Evolutionary conservation across 1,284 basidiomycete genomes (phyloP).

Genomic region (Ceratobasidium sp.): DNA sequence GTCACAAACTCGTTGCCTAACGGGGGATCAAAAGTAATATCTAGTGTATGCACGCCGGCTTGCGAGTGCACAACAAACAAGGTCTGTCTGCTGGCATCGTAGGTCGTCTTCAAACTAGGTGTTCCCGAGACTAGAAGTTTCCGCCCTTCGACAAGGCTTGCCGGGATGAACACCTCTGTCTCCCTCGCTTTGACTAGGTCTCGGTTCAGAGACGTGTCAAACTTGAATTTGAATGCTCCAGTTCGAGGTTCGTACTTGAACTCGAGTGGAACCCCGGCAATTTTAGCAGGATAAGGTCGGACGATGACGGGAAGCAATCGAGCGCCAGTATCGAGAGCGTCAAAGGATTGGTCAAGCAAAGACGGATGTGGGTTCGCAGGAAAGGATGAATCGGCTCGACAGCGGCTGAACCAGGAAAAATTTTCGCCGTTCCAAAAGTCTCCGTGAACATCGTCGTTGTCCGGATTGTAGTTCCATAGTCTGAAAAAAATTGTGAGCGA

Average conservation of each 20-base stretch:
- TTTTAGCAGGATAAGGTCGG: slow-evolving; percentile 80
- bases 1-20: slow-evolving; percentile 47
- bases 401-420: slow-evolving; percentile 88
- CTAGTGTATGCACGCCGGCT: slow-evolving; percentile 57
- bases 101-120: slow-evolving; percentile 52
- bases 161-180: slow-evolving; percentile 84
- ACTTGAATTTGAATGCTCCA: slow-evolving; percentile 67
- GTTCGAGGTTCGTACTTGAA: slow-evolving; percentile 77
- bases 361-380: not conserved
- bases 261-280: slow-evolving; percentile 69
- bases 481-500: too few species aligned
- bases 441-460: slow-evolving; percentile 78
- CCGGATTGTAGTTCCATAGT: slow-evolving; percentile 94
- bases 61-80: slow-evolving; percentile 63
- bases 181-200: slow-evolving; percentile 58
- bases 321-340: slow-evolving; percentile 78
- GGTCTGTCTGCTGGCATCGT: slow-evolving; percentile 71
- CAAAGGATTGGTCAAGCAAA: slow-evolving; percentile 59
- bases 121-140: slow-evolving; percentile 66
- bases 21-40: slow-evolving; percentile 64
- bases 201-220: slow-evolving; percentile 57
- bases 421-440: slow-evolving; percentile 97
- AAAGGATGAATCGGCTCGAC: slow-evolving; percentile 61
- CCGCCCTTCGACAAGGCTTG: slow-evolving; percentile 62
- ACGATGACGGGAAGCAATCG: slow-evolving; percentile 81